Evolutionary conservation across 306 rosid species (phyloP), one percentile per base, ranked within the genome.

Genomic region (Rosa persica): DNA sequence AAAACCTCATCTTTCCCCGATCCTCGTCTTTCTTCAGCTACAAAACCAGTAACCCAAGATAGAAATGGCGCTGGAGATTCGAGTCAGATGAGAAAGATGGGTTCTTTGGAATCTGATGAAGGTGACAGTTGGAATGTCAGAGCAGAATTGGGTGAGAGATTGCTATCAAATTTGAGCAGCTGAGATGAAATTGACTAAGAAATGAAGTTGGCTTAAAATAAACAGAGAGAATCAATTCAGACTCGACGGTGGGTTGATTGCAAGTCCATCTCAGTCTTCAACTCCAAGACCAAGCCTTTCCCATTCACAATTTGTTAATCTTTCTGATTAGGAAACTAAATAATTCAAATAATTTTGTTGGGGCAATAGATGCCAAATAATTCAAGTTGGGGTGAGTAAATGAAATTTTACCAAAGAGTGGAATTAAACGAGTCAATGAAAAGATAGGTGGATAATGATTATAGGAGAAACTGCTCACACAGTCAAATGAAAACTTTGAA

Each of bases 1-100:
- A 82, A 85, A 75, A 9, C 48, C 55, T 73, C 98, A 92, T 90
- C 9, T 60, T 75, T 75, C 8, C 20, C 71, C 58, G 12, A 43
- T 27, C 47, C 20, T 12, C 4, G 8, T 12, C 60, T 80, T 78
- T 78, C 36, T 70, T 57, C 47, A 85, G 67, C 46, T 46, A 0
- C 10, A 47, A 71, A 79, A 47, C 36, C 81, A 82, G 62, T 19
- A 17, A 6, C 60, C 79, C 79, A 47, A 36, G 36, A 62, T 8
- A 12, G 25, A 47, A 17, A 30, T 25, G 47, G 47, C 20, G 19
- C 30, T 30, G 71, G 22, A 76, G 61, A 36, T 42, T 75, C 15
- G 13, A 75, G 44, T 34, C 58, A 61, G 17, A 27, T 8, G 11
- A 43, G 57, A 62, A 22, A 75, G 78, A 25, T 22, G 78, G 58